Percentiles rank a stretch among this genome's conserved stretches.
phyloP scores from a whole-genome alignment of 805 yeast species.

The Saturnispora diversa region DNA sequence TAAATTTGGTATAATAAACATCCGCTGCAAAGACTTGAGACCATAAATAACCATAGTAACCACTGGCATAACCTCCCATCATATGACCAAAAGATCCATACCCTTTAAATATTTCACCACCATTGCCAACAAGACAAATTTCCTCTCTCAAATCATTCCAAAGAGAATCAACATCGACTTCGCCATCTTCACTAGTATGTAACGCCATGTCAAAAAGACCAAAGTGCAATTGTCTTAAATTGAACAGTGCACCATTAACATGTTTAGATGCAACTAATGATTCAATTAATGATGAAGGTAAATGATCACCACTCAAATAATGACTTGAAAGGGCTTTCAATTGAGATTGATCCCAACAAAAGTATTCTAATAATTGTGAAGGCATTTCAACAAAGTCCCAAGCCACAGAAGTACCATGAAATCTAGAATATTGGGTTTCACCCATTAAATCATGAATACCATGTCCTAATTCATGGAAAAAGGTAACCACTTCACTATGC shows the following conservation, averaged over 20 bases:
- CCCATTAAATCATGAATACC: constrained; percentile 77
- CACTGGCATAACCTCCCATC: constrained; percentile 78
- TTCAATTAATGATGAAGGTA: constrained; percentile 49
- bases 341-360: constrained; percentile 72
- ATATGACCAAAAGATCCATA: constrained; percentile 75
- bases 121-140: constrained; percentile 50
- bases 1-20: constrained; percentile 65
- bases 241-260: constrained; percentile 66
- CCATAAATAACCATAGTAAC: constrained; percentile 82
- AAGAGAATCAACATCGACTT: constrained; percentile 41
- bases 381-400: constrained; percentile 91
- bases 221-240: constrained; percentile 70
- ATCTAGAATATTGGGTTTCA: constrained; percentile 52
- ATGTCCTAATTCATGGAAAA: constrained; percentile 87
- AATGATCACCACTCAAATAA: constrained; percentile 45
- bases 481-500: constrained; percentile 72
- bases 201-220: constrained; percentile 70
- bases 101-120: constrained; percentile 51
- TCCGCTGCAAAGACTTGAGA: constrained; percentile 82
- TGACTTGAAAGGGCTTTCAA: constrained; percentile 56
- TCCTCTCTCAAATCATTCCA: constrained; percentile 66
- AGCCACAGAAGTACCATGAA: constrained; percentile 70
- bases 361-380: constrained; percentile 80
- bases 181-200: constrained; percentile 43
- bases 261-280: constrained; percentile 58